A percentile compares a stretch with the other conserved stretches of the same genome.
Evolutionary conservation across 1,284 basidiomycete genomes (phyloP).

Genomic region (Stereum hirsutum): DNA sequence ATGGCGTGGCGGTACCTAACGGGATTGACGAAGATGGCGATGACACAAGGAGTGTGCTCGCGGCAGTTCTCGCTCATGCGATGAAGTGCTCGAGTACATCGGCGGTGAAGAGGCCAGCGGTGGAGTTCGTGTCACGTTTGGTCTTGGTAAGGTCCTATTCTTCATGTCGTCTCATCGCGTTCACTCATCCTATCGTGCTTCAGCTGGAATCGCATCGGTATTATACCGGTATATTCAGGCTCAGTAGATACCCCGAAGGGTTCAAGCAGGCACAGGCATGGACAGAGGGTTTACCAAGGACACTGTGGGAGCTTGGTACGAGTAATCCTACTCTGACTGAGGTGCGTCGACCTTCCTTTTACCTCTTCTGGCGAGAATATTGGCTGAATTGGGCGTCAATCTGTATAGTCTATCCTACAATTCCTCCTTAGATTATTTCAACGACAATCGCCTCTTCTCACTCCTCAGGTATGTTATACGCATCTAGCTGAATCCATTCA

Average conservation of each 20-base stretch:
- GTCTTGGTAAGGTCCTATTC: conserved; percentile 41
- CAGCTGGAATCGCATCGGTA: conserved; percentile 56
- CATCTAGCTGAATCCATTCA: not conserved
- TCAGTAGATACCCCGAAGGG: conserved; percentile 23
- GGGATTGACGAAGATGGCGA: too few species aligned
- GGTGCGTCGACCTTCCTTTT: conserved; percentile 28
- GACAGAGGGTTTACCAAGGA: conserved; percentile 63
- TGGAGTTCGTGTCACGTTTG: conserved; percentile 66
- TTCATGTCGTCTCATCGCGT: not conserved
- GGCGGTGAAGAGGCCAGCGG: conserved; percentile 48
- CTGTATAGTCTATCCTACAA: conserved; percentile 43
- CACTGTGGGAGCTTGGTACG: conserved; percentile 75
- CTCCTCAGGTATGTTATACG: conserved; percentile 27
- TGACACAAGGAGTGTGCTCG: conserved; percentile 31
- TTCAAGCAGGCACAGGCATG: conserved; percentile 45
- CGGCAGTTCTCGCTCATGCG: conserved; percentile 51
- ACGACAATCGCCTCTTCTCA: conserved; percentile 36
- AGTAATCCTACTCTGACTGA: conserved; percentile 47
- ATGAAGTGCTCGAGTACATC: conserved; percentile 46
- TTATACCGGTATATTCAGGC: conserved; percentile 42
- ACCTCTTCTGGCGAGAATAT: not conserved
- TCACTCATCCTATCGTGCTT: conserved; percentile 5
- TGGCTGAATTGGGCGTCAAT: too few species aligned
- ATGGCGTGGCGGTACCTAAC: too few species aligned
- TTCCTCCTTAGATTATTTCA: conserved; percentile 57